Evolutionary conservation across 768 basidiomycete genomes (phyloP), one percentile per base, ranked within the genome.

Genomic region (Vishniacozyma victoriae): DNA sequence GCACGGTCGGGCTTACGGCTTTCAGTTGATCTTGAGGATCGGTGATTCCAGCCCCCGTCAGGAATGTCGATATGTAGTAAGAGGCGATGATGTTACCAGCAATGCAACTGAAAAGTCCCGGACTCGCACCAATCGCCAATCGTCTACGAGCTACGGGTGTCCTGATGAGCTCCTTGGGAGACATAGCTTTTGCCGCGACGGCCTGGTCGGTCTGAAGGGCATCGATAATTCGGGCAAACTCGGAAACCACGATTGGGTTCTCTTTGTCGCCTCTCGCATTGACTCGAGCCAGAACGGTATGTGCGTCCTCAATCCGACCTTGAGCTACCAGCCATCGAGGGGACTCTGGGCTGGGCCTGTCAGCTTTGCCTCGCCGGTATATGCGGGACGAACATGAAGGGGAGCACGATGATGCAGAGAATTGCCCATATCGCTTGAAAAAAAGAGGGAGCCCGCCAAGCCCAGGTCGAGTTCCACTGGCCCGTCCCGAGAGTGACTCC

Each of bases 261-360:
- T 75, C 48, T 38, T 69, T 5, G 70, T 89, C 78, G 55, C 85
- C 81, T 56, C 85, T 80, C 23, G 86, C 85, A 60, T 90, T 87
- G 71, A 88, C 87, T 68, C 86, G 83, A 1, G 87, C 86, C 19
- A 91, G 76, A 15, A 77, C 78, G 22, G 76, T 64, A 37, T 84
- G 73, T 3, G 87, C 88, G 65, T 85, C 75, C 1, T 74, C 78
- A 12, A 84, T 78, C 45, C 77, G 78, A 3, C 46, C 55, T 39
- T 53, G 36, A 13, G 35, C 29, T 12, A 45, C 35, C 3, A 57
- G 43, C 46, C 46, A 57, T 22, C 55, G 38, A 2, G 55, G 55
- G 12, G 46, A 48, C 31, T 57, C 55, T 7, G 55, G 55, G 20
- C 48, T 50, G 23, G 12, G 20, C n/a, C n/a, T n/a, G n/a, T n/a